Evolutionary conservation across 2,329 filamentous ascomycete genomes (phyloP).

Genomic region (Chaetomium sp.): DNA sequence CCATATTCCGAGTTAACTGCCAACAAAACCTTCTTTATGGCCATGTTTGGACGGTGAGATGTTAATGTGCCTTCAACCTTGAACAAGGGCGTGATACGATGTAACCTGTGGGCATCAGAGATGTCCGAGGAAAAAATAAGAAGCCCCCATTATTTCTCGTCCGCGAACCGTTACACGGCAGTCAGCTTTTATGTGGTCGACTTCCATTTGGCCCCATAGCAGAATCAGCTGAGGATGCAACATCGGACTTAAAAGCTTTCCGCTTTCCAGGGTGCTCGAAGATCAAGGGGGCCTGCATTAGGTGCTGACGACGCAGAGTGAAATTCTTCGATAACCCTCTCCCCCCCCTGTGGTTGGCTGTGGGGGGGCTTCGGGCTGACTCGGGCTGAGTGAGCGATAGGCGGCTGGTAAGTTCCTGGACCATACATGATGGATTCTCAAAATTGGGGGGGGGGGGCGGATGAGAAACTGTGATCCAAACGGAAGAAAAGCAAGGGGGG

Average conservation of each 20-base stretch:
- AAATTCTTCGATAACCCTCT: background rate
- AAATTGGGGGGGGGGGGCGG: background rate
- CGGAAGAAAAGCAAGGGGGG: background rate
- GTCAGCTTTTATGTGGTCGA: background rate
- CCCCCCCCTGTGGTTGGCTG: background rate
- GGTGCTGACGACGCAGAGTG: background rate
- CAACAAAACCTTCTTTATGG: slow-evolving; percentile 28
- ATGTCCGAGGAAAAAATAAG: background rate
- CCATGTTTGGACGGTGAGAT: background rate
- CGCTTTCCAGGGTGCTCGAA: too few species aligned
- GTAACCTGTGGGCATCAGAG: background rate
- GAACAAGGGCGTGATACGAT: background rate
- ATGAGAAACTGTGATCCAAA: background rate
- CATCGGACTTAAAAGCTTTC: background rate
- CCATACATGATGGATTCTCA: background rate
- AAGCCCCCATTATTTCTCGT: background rate
- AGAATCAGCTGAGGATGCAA: background rate
- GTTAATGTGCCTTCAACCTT: background rate
- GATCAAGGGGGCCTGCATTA: background rate
- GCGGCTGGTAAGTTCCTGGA: background rate
- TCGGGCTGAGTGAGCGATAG: background rate
- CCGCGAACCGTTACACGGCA: background rate
- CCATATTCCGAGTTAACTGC: slow-evolving; percentile 34
- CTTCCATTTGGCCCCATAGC: background rate
- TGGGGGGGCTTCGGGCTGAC: too few species aligned